Conservation (phyloP, 192 early-diverging fungal species). For the Umbelopsis vinacea region DNA sequence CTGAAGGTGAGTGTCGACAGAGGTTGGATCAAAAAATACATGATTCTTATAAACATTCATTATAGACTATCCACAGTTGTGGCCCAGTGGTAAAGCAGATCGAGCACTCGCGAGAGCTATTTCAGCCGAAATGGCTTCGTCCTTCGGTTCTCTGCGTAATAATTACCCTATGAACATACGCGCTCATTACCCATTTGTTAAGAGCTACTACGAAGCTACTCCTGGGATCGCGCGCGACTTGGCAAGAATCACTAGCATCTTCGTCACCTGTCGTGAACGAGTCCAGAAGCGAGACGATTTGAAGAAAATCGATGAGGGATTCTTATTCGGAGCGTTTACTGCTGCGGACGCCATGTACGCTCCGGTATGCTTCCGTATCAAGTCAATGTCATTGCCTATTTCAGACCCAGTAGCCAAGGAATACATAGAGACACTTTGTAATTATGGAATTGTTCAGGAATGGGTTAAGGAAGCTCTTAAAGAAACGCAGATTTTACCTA, state of each 20-base stretch:
- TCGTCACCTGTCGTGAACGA: constrained; percentile 6
- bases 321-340: constrained; percentile 44
- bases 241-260: constrained; percentile 31
- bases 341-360: constrained; percentile 47
- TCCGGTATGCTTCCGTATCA: constrained; percentile 35
- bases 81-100: constrained; percentile 36
- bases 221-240: constrained; percentile 26
- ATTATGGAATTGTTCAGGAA: constrained; percentile 31
- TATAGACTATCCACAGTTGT: constrained; percentile 38
- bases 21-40: neutral
- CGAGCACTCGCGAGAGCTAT: constrained; percentile 44
- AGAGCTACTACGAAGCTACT: constrained; percentile 21
- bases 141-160: constrained; percentile 26
- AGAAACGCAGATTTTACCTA: constrained; percentile 36
- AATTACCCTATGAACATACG: constrained; percentile 42
- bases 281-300: constrained; percentile 27
- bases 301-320: constrained; percentile 37
- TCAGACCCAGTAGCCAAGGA: constrained; percentile 27
- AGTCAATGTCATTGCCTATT: constrained; percentile 12
- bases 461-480: constrained; percentile 28
- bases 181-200: constrained; percentile 19
- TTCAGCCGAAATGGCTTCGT: constrained; percentile 41
- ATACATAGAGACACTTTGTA: constrained; percentile 33
- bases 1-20: constrained; percentile 32
- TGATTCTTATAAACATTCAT: neutral